Evolutionary conservation across 2,329 filamentous ascomycete species (phyloP).

Genomic region (Fusarium xylarioides): DNA sequence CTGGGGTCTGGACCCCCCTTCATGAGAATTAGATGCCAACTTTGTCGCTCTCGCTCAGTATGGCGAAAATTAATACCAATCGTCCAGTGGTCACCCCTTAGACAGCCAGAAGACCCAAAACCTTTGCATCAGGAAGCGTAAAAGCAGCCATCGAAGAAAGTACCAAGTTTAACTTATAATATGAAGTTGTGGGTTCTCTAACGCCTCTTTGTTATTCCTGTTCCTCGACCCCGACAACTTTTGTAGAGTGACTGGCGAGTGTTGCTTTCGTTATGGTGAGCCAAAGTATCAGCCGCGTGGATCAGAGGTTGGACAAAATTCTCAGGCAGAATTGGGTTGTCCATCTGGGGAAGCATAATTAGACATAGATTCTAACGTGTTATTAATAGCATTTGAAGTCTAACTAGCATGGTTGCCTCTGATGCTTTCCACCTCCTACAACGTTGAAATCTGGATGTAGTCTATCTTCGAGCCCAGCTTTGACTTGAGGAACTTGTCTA

Average conservation of each 20-base stretch:
- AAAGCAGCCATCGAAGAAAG: background rate
- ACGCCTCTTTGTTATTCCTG: background rate
- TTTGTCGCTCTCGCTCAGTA: background rate
- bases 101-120: background rate
- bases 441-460: background rate
- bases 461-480: background rate
- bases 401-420: background rate
- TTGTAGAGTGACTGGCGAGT: background rate
- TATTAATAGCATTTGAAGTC: background rate
- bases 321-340: background rate
- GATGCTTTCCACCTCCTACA: background rate
- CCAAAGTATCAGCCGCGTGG: background rate
- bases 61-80: background rate
- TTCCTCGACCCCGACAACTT: background rate
- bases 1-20: background rate
- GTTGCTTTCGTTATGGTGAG: background rate
- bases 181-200: background rate
- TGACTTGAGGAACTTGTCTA: background rate
- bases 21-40: background rate
- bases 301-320: background rate
- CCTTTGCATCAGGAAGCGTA: background rate
- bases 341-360: background rate
- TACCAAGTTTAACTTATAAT: too few relatives aligned
- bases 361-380: background rate
- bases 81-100: background rate